Conservation (phyloP, 176 grass and related monocot species). For the Avena eriantha region DNA sequence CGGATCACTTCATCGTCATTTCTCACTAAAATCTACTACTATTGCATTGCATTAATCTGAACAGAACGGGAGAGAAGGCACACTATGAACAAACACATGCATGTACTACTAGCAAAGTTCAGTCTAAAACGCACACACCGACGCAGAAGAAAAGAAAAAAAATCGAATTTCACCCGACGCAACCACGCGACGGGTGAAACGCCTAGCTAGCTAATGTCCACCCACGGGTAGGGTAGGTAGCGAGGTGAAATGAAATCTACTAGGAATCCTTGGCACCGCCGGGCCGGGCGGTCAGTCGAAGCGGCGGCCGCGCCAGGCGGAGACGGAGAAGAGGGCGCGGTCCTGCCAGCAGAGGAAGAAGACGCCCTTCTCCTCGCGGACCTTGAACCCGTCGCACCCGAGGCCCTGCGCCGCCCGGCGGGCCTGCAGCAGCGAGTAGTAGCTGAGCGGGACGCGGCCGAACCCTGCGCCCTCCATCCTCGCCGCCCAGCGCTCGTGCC, state of each 20-base stretch:
- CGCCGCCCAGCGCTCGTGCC: slow-evolving; percentile 68
- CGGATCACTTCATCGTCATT: neutral
- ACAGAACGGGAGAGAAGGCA: neutral
- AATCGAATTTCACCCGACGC: neutral
- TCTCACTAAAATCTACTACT: neutral
- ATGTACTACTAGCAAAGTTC: neutral
- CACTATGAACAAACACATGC: slow-evolving; percentile 6
- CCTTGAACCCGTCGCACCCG: slow-evolving; percentile 68
- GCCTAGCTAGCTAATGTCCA: neutral
- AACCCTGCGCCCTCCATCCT: slow-evolving; percentile 69
- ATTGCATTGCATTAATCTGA: neutral
- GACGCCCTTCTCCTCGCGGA: slow-evolving; percentile 66
- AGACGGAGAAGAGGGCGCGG: slow-evolving; percentile 82
- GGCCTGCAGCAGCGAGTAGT: slow-evolving; percentile 76
- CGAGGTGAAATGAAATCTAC: neutral
- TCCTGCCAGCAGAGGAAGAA: slow-evolving; percentile 96
- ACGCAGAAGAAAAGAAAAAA: too few relatives aligned
- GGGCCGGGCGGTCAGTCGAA: slow-evolving; percentile 57
- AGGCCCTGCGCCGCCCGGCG: slow-evolving; percentile 69
- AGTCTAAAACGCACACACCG: neutral
- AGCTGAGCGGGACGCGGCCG: slow-evolving; percentile 59
- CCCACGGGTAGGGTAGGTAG: neutral
- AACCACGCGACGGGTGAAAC: neutral
- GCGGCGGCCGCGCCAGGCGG: slow-evolving; percentile 76
- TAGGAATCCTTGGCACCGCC: too few relatives aligned